A percentile compares a stretch with the other conserved stretches of the same genome.
phyloP scores from a whole-genome alignment of 257 asterid genomes.

The Rhazya stricta region DNA sequence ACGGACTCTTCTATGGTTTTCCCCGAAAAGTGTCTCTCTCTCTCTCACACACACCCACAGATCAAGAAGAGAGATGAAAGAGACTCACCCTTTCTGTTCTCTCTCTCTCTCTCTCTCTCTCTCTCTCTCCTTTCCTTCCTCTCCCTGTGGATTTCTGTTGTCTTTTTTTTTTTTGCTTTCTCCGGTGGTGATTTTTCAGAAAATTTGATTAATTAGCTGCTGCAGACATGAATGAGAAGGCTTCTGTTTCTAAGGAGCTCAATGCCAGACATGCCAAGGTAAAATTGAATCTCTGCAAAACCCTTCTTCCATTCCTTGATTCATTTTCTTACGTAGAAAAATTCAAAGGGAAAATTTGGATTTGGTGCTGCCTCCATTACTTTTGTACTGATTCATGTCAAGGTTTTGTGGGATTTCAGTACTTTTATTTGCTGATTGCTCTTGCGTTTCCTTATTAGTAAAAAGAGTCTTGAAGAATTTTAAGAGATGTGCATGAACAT shows the following conservation, averaged over 20 bases:
- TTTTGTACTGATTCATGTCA: not conserved
- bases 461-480: not conserved
- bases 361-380: not conserved
- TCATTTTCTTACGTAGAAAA: not conserved
- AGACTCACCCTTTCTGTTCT: constrained; percentile 16
- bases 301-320: not conserved
- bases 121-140: not conserved
- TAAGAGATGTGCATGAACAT: not conserved
- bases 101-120: constrained; percentile 2
- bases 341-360: not conserved
- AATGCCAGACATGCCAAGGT: constrained; percentile 81
- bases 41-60: not conserved
- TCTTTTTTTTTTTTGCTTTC: constrained; percentile 5
- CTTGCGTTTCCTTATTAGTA: not conserved
- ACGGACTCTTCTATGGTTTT: not conserved
- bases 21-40: not conserved
- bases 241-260: constrained; percentile 79
- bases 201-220: not conserved
- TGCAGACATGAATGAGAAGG: constrained; percentile 66
- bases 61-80: constrained; percentile 14
- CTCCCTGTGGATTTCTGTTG: not conserved
- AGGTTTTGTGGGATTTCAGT: not conserved
- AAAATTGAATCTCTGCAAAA: not conserved
- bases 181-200: constrained; percentile 6
- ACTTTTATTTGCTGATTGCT: not conserved